A percentile compares a stretch with the other conserved stretches of the same genome.
phyloP scores from a whole-genome alignment of 495 filamentous ascomycete genomes.

The Jackrogersella multiformis region DNA sequence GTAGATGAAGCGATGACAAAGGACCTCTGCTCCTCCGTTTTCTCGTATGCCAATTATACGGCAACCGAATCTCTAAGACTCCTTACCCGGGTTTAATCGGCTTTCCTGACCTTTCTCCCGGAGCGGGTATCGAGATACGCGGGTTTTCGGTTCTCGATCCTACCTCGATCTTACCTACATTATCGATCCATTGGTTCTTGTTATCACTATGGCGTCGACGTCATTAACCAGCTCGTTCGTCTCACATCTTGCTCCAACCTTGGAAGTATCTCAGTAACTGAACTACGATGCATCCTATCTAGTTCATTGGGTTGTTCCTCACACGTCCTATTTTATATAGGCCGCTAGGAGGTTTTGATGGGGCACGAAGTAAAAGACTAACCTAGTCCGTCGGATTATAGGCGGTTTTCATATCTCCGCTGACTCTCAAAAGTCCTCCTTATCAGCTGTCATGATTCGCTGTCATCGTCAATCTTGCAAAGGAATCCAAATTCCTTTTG shows the following conservation, averaged over 20 bases:
- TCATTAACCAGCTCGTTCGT: constrained; percentile 9
- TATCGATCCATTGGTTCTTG: constrained; percentile 4
- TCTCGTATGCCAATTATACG: background rate
- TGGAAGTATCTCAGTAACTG: background rate
- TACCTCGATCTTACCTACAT: background rate
- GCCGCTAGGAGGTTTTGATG: constrained; percentile 22
- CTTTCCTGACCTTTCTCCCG: background rate
- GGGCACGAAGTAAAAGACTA: constrained; percentile 25
- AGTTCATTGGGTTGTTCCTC: constrained; percentile 1
- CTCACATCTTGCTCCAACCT: constrained; percentile 14
- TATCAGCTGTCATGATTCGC: constrained; percentile 48
- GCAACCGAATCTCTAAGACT: too few relatives aligned
- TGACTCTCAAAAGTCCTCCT: constrained; percentile 20
- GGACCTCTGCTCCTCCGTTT: background rate
- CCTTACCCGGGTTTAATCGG: too few relatives aligned
- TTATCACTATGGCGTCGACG: constrained; percentile 21
- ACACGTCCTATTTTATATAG: constrained; percentile 19
- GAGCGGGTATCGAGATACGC: background rate
- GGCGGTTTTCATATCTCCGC: constrained; percentile 48
- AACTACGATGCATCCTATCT: constrained; percentile 20
- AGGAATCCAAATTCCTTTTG: constrained; percentile 35
- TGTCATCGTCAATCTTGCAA: constrained; percentile 26
- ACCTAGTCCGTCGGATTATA: constrained; percentile 28
- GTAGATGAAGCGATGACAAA: too few relatives aligned
- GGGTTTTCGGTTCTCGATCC: constrained; percentile 16